These are phyloP conservation scores for Ormosia semicastrata DNA, from an alignment of 306 rosid genomes.

Conservation along the genomic window DNA sequence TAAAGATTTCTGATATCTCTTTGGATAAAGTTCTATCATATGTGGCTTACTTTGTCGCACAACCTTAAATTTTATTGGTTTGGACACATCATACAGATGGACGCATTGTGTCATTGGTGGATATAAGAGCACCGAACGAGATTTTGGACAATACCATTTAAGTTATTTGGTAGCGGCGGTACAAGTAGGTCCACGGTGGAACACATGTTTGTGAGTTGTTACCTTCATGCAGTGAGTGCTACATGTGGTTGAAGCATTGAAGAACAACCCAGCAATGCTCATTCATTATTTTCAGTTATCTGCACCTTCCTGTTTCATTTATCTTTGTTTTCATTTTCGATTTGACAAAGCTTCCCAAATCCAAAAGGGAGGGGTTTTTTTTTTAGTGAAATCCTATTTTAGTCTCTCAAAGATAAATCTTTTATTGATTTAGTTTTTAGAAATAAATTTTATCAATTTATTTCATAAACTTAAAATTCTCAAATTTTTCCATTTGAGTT, in stretches of 20 bases:
- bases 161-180: background rate
- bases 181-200: background rate
- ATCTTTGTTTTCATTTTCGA: background rate
- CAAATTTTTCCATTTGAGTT: too few species aligned
- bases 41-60: background rate
- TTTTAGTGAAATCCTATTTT: too few species aligned
- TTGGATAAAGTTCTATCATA: too few species aligned
- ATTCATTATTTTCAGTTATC: background rate
- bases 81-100: background rate
- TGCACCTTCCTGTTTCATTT: background rate
- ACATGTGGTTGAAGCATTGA: background rate
- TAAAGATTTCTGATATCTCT: too few species aligned
- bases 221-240: background rate
- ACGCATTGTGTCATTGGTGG: background rate
- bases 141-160: background rate
- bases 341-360: background rate
- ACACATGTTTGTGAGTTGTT: background rate
- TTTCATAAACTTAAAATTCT: too few species aligned
- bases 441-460: too few species aligned
- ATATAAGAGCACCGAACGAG: background rate
- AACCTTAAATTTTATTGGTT: background rate
- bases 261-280: background rate
- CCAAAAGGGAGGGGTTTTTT: background rate
- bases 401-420: too few species aligned
- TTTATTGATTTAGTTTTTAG: too few species aligned